Conservation (phyloP, 305 asterid species). For the Caryopteris hybrid region DNA sequence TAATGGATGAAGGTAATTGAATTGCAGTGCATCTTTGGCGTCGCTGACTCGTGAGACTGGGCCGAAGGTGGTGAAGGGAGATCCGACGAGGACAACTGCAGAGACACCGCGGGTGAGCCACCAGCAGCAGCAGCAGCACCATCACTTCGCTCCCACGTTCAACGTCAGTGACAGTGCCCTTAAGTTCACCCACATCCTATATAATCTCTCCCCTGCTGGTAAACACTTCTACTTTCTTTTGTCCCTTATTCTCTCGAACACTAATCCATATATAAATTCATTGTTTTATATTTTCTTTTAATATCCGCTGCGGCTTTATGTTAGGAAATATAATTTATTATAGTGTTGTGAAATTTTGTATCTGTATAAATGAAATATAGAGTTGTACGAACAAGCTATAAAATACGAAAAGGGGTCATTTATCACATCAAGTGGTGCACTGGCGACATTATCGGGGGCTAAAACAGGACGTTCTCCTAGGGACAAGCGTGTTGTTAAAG, state of each 20-base stretch:
- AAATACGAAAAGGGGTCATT: slow-evolving; percentile 85
- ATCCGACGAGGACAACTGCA: slow-evolving; percentile 47
- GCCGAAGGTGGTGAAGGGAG: slow-evolving; percentile 89
- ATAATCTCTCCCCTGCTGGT: slow-evolving; percentile 95
- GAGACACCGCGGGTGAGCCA: slow-evolving; percentile 59
- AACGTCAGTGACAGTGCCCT: slow-evolving; percentile 68
- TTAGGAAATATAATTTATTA: no score
- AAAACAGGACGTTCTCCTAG: slow-evolving; percentile 94
- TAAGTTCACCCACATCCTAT: slow-evolving; percentile 89
- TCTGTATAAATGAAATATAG: slow-evolving; percentile 18
- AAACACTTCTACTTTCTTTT: background rate
- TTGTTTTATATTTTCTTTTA: no score
- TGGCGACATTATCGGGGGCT: slow-evolving; percentile 94
- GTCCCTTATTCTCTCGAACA: background rate
- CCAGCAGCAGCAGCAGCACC: slow-evolving; percentile 38
- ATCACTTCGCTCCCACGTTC: slow-evolving; percentile 37
- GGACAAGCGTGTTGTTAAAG: slow-evolving; percentile 87
- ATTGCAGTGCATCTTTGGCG: slow-evolving; percentile 75
- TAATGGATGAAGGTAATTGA: background rate
- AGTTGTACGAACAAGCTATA: slow-evolving; percentile 89
- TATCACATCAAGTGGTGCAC: slow-evolving; percentile 75
- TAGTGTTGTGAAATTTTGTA: background rate
- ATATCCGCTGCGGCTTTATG: no score
- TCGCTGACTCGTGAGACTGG: slow-evolving; percentile 87
- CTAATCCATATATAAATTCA: background rate